Percentiles rank a stretch among this genome's conserved stretches.
Conservation (phyloP, 306 rosid genomes). For the Dryas octopetala region DNA sequence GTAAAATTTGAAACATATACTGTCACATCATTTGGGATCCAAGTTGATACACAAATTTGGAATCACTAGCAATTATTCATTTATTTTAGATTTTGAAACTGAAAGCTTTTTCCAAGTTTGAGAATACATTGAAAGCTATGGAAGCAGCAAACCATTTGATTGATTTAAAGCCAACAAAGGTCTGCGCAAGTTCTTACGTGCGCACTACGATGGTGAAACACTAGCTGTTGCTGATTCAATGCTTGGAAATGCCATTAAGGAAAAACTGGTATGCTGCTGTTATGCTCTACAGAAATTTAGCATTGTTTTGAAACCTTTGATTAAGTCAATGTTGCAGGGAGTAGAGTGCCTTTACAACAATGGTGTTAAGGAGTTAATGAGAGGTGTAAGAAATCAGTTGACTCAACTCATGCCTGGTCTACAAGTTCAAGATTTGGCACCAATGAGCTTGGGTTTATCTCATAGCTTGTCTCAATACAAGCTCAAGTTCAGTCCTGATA, state of each 20-base stretch:
- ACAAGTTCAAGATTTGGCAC: conserved; percentile 15
- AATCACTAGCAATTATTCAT: no score
- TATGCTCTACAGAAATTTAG: background rate
- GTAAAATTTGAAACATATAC: no score
- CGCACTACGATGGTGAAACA: conserved; percentile 71
- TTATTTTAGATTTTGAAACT: conserved; percentile 63
- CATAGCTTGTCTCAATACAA: conserved; percentile 71
- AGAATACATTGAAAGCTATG: conserved; percentile 77
- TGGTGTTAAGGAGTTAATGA: conserved; percentile 86
- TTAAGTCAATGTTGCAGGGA: conserved; percentile 50
- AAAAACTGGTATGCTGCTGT: conserved; percentile 62
- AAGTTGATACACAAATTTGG: no score
- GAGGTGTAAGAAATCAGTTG: conserved; percentile 84
- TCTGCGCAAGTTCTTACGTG: conserved; percentile 77
- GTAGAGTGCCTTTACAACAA: conserved; percentile 79
- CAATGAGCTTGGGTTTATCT: no score
- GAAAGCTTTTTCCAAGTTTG: conserved; percentile 89
- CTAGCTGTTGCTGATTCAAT: conserved; percentile 88
- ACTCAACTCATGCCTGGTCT: conserved; percentile 75
- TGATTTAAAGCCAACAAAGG: conserved; percentile 90
- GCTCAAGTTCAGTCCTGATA: conserved; percentile 93
- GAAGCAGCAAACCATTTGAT: conserved; percentile 75
- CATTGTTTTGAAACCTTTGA: background rate
- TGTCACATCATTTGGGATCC: no score
- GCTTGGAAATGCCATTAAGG: conserved; percentile 82